A percentile compares a stretch with the other conserved stretches of the same genome.
These are phyloP conservation scores for Penicillium egyptiacum DNA, from an alignment of 495 filamentous ascomycete species.

Conservation along the genomic window DNA sequence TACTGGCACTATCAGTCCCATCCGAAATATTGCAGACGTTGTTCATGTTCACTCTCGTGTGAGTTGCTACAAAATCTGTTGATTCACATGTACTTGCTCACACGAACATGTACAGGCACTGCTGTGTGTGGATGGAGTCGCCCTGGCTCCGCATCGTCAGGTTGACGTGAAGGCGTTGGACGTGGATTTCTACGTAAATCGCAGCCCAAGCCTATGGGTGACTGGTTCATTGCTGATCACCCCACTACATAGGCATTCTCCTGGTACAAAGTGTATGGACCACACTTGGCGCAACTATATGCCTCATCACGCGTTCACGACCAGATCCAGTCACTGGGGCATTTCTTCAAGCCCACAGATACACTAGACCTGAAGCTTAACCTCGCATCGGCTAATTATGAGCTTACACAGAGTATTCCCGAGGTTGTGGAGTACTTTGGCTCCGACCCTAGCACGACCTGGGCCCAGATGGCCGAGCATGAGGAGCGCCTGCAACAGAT, in stretches of 20 bases:
- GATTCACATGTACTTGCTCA: slow-evolving; percentile 35
- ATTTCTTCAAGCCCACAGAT: slow-evolving; percentile 63
- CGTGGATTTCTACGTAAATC: slow-evolving; percentile 66
- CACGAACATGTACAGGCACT: slow-evolving; percentile 33
- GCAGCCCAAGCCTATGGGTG: slow-evolving; percentile 47
- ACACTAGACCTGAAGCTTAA: slow-evolving; percentile 64
- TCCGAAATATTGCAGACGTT: slow-evolving; percentile 52
- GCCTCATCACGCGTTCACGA: slow-evolving; percentile 47
- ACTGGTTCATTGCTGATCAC: slow-evolving; percentile 16
- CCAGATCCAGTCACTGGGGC: slow-evolving; percentile 55
- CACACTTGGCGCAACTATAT: slow-evolving; percentile 69
- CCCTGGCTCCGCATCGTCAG: slow-evolving; percentile 66
- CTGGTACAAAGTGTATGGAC: slow-evolving; percentile 77
- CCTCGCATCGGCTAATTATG: slow-evolving; percentile 65
- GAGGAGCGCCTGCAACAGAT: slow-evolving; percentile 59
- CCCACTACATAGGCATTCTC: slow-evolving; percentile 46
- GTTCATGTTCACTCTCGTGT: slow-evolving; percentile 43
- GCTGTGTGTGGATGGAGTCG: slow-evolving; percentile 61
- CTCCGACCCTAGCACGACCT: slow-evolving; percentile 35
- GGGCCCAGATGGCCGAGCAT: slow-evolving; percentile 54
- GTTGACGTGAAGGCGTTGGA: slow-evolving; percentile 65
- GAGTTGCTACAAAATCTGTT: neutral
- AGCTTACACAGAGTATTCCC: slow-evolving; percentile 60
- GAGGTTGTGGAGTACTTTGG: slow-evolving; percentile 57
- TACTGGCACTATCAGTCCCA: slow-evolving; percentile 65